A percentile compares a stretch with the other conserved stretches of the same genome.
phyloP scores from a whole-genome alignment of 164 flowering plant species.

The Macadamia tetraphylla region DNA sequence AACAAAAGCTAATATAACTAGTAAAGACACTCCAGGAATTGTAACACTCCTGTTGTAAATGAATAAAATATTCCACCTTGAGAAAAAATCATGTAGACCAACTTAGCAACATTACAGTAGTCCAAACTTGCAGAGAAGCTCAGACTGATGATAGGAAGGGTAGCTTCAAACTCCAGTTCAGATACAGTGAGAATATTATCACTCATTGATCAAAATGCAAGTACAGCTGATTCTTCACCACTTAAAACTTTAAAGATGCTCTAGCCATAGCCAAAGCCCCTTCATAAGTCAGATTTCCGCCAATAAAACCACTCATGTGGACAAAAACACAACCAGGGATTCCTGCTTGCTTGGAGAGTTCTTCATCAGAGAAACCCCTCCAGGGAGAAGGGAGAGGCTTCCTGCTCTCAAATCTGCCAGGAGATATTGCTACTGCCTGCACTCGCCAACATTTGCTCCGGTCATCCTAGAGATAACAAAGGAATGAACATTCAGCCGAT shows the following conservation, averaged over 20 bases:
- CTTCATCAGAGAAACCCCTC: constrained; percentile 84
- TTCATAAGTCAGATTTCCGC: constrained; percentile 72
- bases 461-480: no score
- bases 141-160: not conserved
- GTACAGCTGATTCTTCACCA: not conserved
- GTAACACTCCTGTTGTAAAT: no score
- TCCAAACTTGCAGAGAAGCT: not conserved
- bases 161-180: not conserved
- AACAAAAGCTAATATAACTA: no score
- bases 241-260: constrained; percentile 45
- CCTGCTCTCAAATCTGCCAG: constrained; percentile 84
- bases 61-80: no score
- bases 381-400: no score
- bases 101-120: no score
- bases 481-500: no score
- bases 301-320: constrained; percentile 91
- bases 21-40: no score
- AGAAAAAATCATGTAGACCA: no score
- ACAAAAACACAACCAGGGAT: constrained; percentile 85
- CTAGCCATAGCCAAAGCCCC: constrained; percentile 95
- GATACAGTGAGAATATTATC: not conserved
- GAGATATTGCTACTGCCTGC: constrained; percentile 81
- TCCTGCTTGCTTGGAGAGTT: constrained; percentile 61
- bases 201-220: not conserved
- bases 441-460: constrained; percentile 81